Percentiles rank a stretch among this genome's conserved stretches.
Conservation (phyloP, 495 filamentous ascomycete species). For the Astrocystis sublimbata region DNA sequence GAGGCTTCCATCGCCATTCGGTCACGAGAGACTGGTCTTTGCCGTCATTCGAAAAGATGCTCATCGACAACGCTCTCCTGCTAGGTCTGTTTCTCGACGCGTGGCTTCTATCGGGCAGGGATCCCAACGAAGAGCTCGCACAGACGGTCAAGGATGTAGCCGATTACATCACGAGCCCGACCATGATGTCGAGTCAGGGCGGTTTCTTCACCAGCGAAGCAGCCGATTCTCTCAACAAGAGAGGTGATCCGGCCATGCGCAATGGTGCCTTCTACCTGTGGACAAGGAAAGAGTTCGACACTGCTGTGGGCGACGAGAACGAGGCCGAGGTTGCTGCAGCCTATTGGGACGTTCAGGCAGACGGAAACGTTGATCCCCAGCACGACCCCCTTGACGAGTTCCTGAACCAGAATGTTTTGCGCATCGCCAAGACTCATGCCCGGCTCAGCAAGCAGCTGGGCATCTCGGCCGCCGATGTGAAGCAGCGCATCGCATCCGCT, state of each 20-base stretch:
- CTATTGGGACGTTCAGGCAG: conserved; percentile 82
- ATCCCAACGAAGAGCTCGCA: conserved; percentile 60
- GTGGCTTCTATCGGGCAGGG: conserved; percentile 69
- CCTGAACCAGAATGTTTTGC: conserved; percentile 72
- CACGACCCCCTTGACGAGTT: conserved; percentile 93
- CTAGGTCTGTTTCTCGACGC: conserved; percentile 86
- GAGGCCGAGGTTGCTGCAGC: conserved; percentile 74
- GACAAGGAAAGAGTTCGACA: conserved; percentile 84
- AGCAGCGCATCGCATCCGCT: conserved; percentile 66
- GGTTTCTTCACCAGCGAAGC: conserved; percentile 91
- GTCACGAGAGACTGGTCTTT: conserved; percentile 88
- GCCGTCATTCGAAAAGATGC: conserved; percentile 98
- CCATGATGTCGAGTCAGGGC: conserved; percentile 65
- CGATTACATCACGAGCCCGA: conserved; percentile 73
- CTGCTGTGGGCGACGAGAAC: conserved; percentile 62
- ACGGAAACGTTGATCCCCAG: conserved; percentile 84
- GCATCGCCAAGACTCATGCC: conserved; percentile 51
- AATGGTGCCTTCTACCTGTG: conserved; percentile 97
- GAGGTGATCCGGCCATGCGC: conserved; percentile 77
- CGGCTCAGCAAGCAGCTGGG: conserved; percentile 78
- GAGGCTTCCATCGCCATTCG: conserved; percentile 88
- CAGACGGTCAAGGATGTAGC: conserved; percentile 81
- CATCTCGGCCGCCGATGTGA: conserved; percentile 70
- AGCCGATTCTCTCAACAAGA: conserved; percentile 79
- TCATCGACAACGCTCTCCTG: conserved; percentile 91